Conservation (phyloP, 495 filamentous ascomycete genomes). For the Lasiosphaeriaceae sp. region DNA sequence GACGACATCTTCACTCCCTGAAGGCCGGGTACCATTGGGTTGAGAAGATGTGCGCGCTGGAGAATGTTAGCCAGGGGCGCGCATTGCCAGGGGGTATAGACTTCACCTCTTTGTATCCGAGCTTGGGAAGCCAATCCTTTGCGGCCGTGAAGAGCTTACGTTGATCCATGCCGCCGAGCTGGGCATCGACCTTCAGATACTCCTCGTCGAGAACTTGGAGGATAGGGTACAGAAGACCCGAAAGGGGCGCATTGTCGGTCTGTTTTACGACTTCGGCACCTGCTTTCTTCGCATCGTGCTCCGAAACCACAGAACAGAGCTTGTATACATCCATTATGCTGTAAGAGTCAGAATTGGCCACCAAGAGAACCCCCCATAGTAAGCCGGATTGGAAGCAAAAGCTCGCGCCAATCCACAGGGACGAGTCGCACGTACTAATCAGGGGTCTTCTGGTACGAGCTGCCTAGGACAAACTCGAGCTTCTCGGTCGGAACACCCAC, state of each 20-base stretch:
- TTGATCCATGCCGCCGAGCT: slow-evolving; percentile 81
- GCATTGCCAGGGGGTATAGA: slow-evolving; percentile 13
- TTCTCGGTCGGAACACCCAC: slow-evolving; percentile 73
- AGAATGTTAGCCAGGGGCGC: neutral
- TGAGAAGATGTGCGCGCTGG: slow-evolving; percentile 79
- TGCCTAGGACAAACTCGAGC: slow-evolving; percentile 80
- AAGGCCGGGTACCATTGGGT: slow-evolving; percentile 84
- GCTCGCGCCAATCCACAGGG: neutral
- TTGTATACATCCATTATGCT: slow-evolving; percentile 70
- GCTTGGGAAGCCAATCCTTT: slow-evolving; percentile 66
- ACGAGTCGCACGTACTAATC: slow-evolving; percentile 51
- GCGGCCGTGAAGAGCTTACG: slow-evolving; percentile 84
- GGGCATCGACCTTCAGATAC: slow-evolving; percentile 77
- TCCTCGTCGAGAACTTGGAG: slow-evolving; percentile 92
- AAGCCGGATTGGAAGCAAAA: neutral
- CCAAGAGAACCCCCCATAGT: neutral
- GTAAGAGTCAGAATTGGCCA: neutral
- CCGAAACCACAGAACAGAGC: slow-evolving; percentile 47
- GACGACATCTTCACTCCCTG: slow-evolving; percentile 76
- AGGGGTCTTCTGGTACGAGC: slow-evolving; percentile 69
- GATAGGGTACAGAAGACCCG: slow-evolving; percentile 80
- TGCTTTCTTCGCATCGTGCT: slow-evolving; percentile 76
- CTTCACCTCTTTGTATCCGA: slow-evolving; percentile 59
- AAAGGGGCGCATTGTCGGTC: slow-evolving; percentile 65
- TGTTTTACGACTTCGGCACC: slow-evolving; percentile 95